Evolutionary conservation across 139 green algal species (phyloP).

Genomic region (Monoraphidium neglectum): DNA sequence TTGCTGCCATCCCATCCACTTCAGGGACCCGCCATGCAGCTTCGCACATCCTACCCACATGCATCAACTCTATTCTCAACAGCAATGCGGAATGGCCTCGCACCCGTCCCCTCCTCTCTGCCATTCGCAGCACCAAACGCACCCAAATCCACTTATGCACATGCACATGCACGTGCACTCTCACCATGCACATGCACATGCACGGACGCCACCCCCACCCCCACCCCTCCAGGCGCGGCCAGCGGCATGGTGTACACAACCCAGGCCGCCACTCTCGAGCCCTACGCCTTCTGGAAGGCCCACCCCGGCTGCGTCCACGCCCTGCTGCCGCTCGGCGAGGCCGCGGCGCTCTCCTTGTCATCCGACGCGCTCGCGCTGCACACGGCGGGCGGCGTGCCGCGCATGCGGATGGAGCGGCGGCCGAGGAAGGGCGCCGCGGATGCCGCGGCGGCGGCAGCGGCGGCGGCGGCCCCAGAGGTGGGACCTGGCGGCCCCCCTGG

Average conservation of each 20-base stretch:
- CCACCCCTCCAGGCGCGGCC: too few species aligned
- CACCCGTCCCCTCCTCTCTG: too few species aligned
- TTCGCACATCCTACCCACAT: too few species aligned
- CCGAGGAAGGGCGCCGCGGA: constrained; percentile 21
- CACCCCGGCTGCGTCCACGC: constrained; percentile 36
- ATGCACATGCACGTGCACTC: too few species aligned
- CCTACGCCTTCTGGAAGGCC: constrained; percentile 46
- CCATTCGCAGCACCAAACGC: too few species aligned
- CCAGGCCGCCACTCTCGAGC: constrained; percentile 40
- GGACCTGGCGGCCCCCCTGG: too few species aligned
- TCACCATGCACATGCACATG: neutral
- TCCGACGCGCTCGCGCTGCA: constrained; percentile 37
- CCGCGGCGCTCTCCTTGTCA: constrained; percentile 40
- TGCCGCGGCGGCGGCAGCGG: too few species aligned
- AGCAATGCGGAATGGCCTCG: too few species aligned
- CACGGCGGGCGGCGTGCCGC: constrained; percentile 30
- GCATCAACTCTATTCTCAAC: too few species aligned
- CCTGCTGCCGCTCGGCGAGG: constrained; percentile 46
- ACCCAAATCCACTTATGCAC: too few species aligned
- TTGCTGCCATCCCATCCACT: too few species aligned
- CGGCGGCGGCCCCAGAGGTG: neutral
- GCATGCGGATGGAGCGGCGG: constrained; percentile 8
- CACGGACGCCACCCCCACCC: neutral
- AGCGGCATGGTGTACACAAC: constrained; percentile 45
- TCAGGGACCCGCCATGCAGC: too few species aligned